A percentile compares a stretch with the other conserved stretches of the same genome.
phyloP scores from a whole-genome alignment of 345 rosid species.

The Acer campestre region DNA sequence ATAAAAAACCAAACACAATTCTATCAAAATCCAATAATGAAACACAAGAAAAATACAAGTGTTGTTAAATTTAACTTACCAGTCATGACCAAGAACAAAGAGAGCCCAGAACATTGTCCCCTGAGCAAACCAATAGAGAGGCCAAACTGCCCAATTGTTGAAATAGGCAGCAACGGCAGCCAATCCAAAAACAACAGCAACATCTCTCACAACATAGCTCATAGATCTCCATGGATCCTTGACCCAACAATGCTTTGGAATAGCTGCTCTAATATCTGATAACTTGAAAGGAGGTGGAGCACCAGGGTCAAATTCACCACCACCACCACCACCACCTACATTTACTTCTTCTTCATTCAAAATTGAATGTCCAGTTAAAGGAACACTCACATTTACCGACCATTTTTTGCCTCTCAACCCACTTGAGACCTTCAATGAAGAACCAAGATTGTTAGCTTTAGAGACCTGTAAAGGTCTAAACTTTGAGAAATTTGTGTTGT shows the following conservation, averaged over 20 bases:
- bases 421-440: slow-evolving; percentile 36
- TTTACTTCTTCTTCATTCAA: slow-evolving; percentile 27
- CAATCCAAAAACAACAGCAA: slow-evolving; percentile 61
- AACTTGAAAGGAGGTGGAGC: slow-evolving; percentile 75
- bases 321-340: slow-evolving; percentile 18
- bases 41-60: background rate
- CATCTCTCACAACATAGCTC: slow-evolving; percentile 81
- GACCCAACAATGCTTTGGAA: slow-evolving; percentile 93
- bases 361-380: slow-evolving; percentile 25
- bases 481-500: slow-evolving; percentile 17
- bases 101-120: slow-evolving; percentile 99
- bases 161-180: slow-evolving; percentile 77
- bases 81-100: slow-evolving; percentile 96
- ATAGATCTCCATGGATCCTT: slow-evolving; percentile 81
- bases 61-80: slow-evolving; percentile 50
- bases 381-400: slow-evolving; percentile 63
- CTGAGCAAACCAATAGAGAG: slow-evolving; percentile 86
- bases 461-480: slow-evolving; percentile 23
- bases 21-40: slow-evolving; percentile 4
- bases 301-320: slow-evolving; percentile 43
- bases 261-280: slow-evolving; percentile 75
- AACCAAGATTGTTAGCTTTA: slow-evolving; percentile 22
- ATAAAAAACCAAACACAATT: slow-evolving; percentile 9
- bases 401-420: slow-evolving; percentile 34
- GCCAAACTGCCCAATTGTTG: slow-evolving; percentile 83